Evolutionary conservation across 305 asterid genomes (phyloP), one percentile per base, ranked within the genome.

Genomic region (Ilex paraguariensis): DNA sequence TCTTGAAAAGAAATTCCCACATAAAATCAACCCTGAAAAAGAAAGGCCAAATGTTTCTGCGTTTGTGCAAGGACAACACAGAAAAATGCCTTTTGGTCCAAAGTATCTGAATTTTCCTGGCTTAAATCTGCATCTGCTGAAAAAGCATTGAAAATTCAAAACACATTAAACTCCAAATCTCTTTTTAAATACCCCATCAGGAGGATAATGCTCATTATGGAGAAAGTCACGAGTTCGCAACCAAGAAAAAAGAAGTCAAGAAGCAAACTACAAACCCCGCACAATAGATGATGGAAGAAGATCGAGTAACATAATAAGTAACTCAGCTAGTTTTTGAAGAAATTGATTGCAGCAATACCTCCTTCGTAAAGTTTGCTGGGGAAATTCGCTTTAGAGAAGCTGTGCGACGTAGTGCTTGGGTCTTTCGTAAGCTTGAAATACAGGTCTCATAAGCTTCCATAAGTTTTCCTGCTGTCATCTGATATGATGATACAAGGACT

Each of bases 321-420:
- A 54, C 33, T 54, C 7, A 54, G 33, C 58, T 54, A 54, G 32
- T 15, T 10, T 21, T 54, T 54, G 10, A 54, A 7, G 4, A 49
- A 5, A 1, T 49, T 49, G 16, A 49, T 49, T 64, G 58, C 9
- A 63, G 6, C 15, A 13, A 63, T 82, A 89, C 98, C 95, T 90
- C 92, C 75, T 83, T 90, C 12, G 98, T 86, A 61, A 93, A 90
- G 79, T 92, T 92, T 61, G 83, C 96, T 59, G 93, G 95, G 72
- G 76, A 59, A 73, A 90, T 78, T 59, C 64, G 77, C 76, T 84
- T 80, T 52, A 90, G 75, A 63, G 97, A 90, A 61, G 72, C 74
- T 51, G 61, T 61, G 14, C 97, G 95, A 48, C 95, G 77, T 66
- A 76, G 81, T 15, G 83, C 55, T 70, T 85, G 97, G 64, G 85